Percentiles rank a stretch among this genome's conserved stretches.
Conservation (phyloP, 139 green algal genomes). For the Tetradesmus lagerheimii region DNA sequence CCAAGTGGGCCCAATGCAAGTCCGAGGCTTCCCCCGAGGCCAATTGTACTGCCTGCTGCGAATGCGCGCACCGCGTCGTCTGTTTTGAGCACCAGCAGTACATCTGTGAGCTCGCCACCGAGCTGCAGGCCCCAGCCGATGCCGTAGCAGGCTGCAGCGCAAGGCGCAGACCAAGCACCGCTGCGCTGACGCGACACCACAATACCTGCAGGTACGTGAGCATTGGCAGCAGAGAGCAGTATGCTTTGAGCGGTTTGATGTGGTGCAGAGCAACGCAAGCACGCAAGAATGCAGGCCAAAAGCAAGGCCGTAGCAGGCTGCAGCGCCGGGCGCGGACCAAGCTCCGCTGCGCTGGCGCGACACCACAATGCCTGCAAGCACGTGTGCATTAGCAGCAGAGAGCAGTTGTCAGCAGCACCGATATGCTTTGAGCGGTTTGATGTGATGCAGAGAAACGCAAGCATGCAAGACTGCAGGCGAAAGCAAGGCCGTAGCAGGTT, state of each 20-base stretch:
- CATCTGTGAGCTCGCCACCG: slow-evolving; percentile 67
- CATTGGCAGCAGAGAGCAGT: too few relatives aligned
- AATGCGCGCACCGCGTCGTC: slow-evolving; percentile 59
- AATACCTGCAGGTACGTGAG: slow-evolving; percentile 61
- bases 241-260: too few relatives aligned
- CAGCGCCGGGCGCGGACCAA: slow-evolving; percentile 70
- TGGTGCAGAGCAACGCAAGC: too few relatives aligned
- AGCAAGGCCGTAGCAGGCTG: slow-evolving; percentile 56
- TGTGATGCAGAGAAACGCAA: too few relatives aligned
- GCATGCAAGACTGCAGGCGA: too few relatives aligned
- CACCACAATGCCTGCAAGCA: slow-evolving; percentile 68
- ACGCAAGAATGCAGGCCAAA: slow-evolving; percentile 54
- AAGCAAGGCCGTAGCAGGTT: slow-evolving; percentile 59
- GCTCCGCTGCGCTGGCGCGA: slow-evolving; percentile 47
- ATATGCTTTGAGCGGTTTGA: too few relatives aligned
- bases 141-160: slow-evolving; percentile 56
- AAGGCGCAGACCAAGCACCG: slow-evolving; percentile 68
- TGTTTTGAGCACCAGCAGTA: slow-evolving; percentile 70
- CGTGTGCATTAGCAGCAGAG: too few relatives aligned
- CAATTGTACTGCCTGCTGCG: slow-evolving; percentile 58
- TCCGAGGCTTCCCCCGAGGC: slow-evolving; percentile 60
- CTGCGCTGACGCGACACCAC: slow-evolving; percentile 62
- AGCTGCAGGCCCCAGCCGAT: slow-evolving; percentile 72
- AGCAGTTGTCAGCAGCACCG: too few relatives aligned
- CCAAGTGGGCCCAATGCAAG: slow-evolving; percentile 72